These are phyloP conservation scores for Trichoderma aggressivum DNA, from an alignment of 2,329 filamentous ascomycete species.

Conservation along the genomic window DNA sequence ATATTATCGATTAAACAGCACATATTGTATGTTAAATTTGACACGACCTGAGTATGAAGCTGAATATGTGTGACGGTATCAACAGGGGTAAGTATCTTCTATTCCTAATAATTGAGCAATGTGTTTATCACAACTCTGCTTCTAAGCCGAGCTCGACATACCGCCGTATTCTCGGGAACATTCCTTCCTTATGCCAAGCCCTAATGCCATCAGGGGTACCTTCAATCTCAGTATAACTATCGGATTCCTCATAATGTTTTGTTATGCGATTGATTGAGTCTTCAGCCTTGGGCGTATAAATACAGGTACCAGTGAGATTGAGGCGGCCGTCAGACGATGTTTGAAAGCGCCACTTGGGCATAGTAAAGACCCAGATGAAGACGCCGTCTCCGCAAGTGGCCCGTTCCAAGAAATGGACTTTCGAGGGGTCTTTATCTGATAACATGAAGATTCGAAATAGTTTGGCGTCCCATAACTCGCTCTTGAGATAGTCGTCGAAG, in stretches of 20 bases:
- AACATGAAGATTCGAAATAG: background rate
- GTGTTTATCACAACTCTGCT: background rate
- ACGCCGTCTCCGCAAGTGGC: background rate
- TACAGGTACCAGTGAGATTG: background rate
- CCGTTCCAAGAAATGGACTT: background rate
- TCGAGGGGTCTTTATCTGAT: background rate
- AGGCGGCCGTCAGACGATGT: background rate
- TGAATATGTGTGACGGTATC: background rate
- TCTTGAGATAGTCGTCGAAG: background rate
- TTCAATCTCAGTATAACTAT: background rate
- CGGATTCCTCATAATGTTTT: background rate
- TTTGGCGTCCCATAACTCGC: background rate
- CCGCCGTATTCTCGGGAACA: too few relatives aligned
- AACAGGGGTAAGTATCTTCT: background rate
- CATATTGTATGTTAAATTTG: background rate
- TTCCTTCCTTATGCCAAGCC: background rate
- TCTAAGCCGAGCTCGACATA: too few relatives aligned
- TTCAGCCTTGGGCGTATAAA: background rate
- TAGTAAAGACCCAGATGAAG: background rate
- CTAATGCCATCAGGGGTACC: too few relatives aligned
- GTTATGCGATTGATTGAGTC: background rate
- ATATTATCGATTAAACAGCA: background rate
- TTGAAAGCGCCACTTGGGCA: background rate
- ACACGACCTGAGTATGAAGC: background rate
- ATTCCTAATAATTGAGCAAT: background rate